These are phyloP conservation scores for Teratosphaeria viscida DNA, from an alignment of 2,329 filamentous ascomycete genomes.

Conservation along the genomic window DNA sequence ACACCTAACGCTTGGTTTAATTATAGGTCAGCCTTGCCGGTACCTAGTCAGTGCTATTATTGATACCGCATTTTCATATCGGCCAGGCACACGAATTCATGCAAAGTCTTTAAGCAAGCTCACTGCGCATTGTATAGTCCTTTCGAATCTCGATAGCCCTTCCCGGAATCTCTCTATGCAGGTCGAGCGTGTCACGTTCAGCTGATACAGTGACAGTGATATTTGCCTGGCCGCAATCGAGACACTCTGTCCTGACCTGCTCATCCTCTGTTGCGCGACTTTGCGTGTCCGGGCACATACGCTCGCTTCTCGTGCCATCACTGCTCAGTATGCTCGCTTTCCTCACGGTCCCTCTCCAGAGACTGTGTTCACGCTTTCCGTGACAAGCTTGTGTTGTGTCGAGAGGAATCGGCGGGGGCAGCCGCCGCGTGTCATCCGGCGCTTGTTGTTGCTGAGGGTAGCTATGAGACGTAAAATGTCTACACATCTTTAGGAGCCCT, in stretches of 20 bases:
- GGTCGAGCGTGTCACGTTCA: neutral
- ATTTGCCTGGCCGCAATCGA: neutral
- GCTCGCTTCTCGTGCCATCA: neutral
- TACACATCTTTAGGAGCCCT: neutral
- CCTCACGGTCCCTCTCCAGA: neutral
- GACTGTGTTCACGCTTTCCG: neutral
- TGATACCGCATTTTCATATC: no score
- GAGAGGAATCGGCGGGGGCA: neutral
- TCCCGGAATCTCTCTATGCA: neutral
- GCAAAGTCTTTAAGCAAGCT: no score
- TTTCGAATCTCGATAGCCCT: no score
- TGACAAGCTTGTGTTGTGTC: neutral
- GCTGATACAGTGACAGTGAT: neutral
- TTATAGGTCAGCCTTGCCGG: neutral
- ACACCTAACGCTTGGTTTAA: neutral
- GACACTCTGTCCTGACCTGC: neutral
- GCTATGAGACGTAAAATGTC: neutral
- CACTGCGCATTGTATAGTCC: no score
- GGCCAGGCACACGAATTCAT: no score
- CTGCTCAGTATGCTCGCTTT: neutral
- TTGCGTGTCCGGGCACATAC: neutral
- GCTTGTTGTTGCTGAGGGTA: neutral
- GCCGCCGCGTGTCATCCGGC: neutral
- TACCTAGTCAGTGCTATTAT: no score
- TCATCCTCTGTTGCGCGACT: neutral